Evolutionary conservation across 805 yeast genomes (phyloP), one percentile per base, ranked within the genome.

Genomic region (Metschnikowia aberdeeniae): DNA sequence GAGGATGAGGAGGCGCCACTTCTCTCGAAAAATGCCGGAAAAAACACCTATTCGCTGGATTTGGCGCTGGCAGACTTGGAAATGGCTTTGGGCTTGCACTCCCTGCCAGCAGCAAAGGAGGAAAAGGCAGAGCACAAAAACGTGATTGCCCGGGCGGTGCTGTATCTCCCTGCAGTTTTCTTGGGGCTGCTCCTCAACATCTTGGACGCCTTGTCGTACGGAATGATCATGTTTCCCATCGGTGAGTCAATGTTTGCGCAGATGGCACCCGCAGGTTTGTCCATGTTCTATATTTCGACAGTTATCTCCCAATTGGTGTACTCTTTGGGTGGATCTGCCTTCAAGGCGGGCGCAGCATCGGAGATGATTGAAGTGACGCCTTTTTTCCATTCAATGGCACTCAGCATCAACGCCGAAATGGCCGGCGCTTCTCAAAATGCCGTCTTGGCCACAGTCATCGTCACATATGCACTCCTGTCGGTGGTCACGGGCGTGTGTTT

Each of bases 351-450:
- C n/a, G 81, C 92, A 36, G 99, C 99, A 1, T 86, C 96, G 3
- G 98, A 93, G 67, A 93, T 93, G 99, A 93, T 93, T 53, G 99
- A 93, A 63, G 89, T 93, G n/a, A 95, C 97, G 1, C 99, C 99
- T 1, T 93, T 93, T 63, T 92, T 92, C 72, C 99, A 93, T 60
- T 77, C 95, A 2, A 90, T 93, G 96, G 97, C 97, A 1, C 70
- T 78, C 24, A 70, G 83, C 11, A 82, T 93, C 40, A 70, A 83
- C 62, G 60, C 65, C 2, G 70, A 74, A 19, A 71, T 87, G 56
- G 70, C 68, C 3, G 63, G 68, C 20, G 64, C 63, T n/a, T 63
- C 68, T 26, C 57, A 70, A 32, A 76, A 74, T 9, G 81, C 76
- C 10, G 76, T 89, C 5, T 70, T 89, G 30, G 82, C 96, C 1